A percentile compares a stretch with the other conserved stretches of the same genome.
phyloP scores from a whole-genome alignment of 306 rosid species.

The Prunus campanulata region DNA sequence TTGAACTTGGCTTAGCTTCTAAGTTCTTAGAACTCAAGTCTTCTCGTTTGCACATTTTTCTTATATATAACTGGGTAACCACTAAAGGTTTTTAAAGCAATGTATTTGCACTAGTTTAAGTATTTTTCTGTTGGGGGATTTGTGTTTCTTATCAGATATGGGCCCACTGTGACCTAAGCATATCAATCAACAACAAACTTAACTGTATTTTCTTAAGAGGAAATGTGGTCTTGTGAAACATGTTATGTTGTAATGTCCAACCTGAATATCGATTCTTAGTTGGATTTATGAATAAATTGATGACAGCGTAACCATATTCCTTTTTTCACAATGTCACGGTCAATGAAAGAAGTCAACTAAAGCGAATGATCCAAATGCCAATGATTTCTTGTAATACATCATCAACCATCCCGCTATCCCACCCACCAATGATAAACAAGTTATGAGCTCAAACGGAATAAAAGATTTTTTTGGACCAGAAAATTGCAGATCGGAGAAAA shows the following conservation, averaged over 20 bases:
- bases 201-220: background rate
- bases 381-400: background rate
- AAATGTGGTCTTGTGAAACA: background rate
- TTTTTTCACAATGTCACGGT: background rate
- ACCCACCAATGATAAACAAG: background rate
- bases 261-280: background rate
- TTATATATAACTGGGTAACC: slow-evolving; percentile 9
- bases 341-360: background rate
- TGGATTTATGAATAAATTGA: background rate
- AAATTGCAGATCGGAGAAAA: no score
- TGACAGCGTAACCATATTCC: background rate
- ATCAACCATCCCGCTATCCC: background rate
- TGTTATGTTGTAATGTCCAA: no score
- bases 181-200: background rate
- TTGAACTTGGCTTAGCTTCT: slow-evolving; percentile 51
- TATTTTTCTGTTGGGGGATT: background rate
- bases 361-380: background rate
- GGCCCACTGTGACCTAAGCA: background rate
- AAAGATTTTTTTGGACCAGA: no score
- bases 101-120: slow-evolving; percentile 7
- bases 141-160: background rate
- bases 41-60: slow-evolving; percentile 26
- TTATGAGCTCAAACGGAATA: no score
- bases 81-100: slow-evolving; percentile 27
- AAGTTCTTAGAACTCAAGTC: slow-evolving; percentile 56